phyloP scores from a whole-genome alignment of 129 eudicot genomes.

The Solidago caesia region DNA sequence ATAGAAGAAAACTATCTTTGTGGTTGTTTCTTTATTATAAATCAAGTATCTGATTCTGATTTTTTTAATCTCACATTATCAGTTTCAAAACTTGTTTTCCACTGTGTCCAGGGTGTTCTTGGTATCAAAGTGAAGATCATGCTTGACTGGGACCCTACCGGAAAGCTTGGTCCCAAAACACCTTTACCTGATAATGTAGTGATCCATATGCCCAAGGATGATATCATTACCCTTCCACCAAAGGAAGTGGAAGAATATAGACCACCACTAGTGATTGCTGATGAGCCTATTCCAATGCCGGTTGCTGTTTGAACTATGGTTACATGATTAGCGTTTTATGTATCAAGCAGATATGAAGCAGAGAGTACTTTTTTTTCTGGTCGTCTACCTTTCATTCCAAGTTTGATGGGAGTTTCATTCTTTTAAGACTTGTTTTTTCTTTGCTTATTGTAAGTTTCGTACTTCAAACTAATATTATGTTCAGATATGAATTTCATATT shows the following conservation, averaged over 20 bases:
- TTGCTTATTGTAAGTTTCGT: background rate
- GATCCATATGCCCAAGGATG: constrained; percentile 42
- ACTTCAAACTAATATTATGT: background rate
- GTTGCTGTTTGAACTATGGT: constrained; percentile 4
- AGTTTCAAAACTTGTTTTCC: background rate
- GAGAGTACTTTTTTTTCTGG: background rate
- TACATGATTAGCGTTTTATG: background rate
- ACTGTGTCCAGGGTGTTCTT: constrained; percentile 44
- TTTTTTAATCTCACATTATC: background rate
- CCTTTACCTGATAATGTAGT: constrained; percentile 54
- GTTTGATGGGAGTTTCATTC: background rate
- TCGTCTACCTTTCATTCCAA: background rate
- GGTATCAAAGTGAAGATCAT: constrained; percentile 56
- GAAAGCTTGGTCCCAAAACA: constrained; percentile 49
- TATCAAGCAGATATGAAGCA: background rate
- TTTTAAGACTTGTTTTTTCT: background rate
- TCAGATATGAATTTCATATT: background rate
- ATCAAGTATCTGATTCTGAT: background rate
- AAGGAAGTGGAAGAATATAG: constrained; percentile 31
- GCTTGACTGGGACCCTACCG: constrained; percentile 60
- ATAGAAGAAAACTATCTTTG: no score
- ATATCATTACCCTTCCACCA: constrained; percentile 16
- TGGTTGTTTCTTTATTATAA: background rate
- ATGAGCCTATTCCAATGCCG: constrained; percentile 25
- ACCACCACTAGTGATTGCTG: constrained; percentile 26